Evolutionary conservation across 306 rosid genomes (phyloP).

Genomic region (Quercus rubra): DNA sequence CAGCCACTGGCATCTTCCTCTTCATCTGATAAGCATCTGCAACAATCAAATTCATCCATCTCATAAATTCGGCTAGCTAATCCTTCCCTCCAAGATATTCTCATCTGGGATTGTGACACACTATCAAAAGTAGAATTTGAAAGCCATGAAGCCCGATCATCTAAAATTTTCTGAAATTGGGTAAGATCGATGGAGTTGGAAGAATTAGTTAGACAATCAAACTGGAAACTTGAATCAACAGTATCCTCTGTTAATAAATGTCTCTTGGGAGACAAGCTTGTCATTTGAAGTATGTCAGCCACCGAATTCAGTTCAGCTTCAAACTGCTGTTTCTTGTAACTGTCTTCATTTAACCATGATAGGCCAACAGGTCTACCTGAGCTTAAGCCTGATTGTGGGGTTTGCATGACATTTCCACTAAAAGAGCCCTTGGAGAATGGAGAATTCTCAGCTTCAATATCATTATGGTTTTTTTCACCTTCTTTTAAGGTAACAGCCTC

Average conservation of each 20-base stretch:
- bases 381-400: slow-evolving; percentile 67
- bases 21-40: slow-evolving; percentile 83
- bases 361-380: slow-evolving; percentile 40
- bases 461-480: slow-evolving; percentile 16
- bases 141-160: slow-evolving; percentile 50
- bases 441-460: slow-evolving; percentile 39
- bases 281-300: slow-evolving; percentile 36
- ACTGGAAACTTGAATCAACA: slow-evolving; percentile 67
- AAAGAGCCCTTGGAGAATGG: slow-evolving; percentile 61
- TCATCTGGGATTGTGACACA: slow-evolving; percentile 52
- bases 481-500: slow-evolving; percentile 28
- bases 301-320: slow-evolving; percentile 35
- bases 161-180: slow-evolving; percentile 46
- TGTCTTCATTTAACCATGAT: slow-evolving; percentile 33
- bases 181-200: slow-evolving; percentile 49
- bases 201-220: slow-evolving; percentile 53
- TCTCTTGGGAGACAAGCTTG: slow-evolving; percentile 31
- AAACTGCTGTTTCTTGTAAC: slow-evolving; percentile 28
- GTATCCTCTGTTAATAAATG: slow-evolving; percentile 36
- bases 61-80: slow-evolving; percentile 52
- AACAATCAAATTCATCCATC: slow-evolving; percentile 63
- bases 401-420: slow-evolving; percentile 67
- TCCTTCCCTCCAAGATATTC: slow-evolving; percentile 82
- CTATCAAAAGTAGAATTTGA: slow-evolving; percentile 45
- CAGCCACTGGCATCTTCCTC: slow-evolving; percentile 44